Evolutionary conservation across 768 basidiomycete genomes (phyloP).

Genomic region (Rubroboletus pulcherrimus): DNA sequence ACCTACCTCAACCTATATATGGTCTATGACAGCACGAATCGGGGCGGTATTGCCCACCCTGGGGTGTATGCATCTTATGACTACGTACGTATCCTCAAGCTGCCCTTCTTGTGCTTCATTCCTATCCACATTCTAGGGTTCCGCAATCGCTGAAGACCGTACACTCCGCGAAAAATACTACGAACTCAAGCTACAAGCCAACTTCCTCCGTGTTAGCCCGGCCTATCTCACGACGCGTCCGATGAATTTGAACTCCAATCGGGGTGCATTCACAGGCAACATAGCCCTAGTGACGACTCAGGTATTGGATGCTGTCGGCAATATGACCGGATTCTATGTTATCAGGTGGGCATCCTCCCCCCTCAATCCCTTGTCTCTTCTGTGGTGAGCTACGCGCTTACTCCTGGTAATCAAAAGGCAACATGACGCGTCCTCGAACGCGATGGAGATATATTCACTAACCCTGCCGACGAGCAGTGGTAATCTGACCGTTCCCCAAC

Average conservation of each 20-base stretch:
- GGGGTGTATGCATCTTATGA: conserved; percentile 62
- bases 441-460: conserved; percentile 31
- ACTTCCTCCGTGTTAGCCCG: conserved; percentile 48
- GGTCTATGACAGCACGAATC: conserved; percentile 63
- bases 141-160: conserved; percentile 49
- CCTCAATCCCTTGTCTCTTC: background rate
- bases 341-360: conserved; percentile 15
- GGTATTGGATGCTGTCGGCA: conserved; percentile 44
- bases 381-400: conserved; percentile 1
- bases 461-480: conserved; percentile 46
- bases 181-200: conserved; percentile 49
- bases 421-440: conserved; percentile 10
- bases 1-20: conserved; percentile 45
- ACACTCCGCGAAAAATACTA: conserved; percentile 52
- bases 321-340: conserved; percentile 45
- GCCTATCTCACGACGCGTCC: conserved; percentile 48
- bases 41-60: conserved; percentile 53
- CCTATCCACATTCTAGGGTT: conserved; percentile 33
- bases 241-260: conserved; percentile 37
- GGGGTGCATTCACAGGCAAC: conserved; percentile 47
- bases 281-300: conserved; percentile 48
- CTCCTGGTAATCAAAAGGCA: conserved; percentile 10
- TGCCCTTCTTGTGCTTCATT: background rate
- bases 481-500: conserved; percentile 37
- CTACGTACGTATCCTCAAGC: conserved; percentile 34